Percentiles rank a stretch among this genome's conserved stretches.
Evolutionary conservation across 140 eudicot genomes (phyloP).

Genomic region (Senecio squalidus): DNA sequence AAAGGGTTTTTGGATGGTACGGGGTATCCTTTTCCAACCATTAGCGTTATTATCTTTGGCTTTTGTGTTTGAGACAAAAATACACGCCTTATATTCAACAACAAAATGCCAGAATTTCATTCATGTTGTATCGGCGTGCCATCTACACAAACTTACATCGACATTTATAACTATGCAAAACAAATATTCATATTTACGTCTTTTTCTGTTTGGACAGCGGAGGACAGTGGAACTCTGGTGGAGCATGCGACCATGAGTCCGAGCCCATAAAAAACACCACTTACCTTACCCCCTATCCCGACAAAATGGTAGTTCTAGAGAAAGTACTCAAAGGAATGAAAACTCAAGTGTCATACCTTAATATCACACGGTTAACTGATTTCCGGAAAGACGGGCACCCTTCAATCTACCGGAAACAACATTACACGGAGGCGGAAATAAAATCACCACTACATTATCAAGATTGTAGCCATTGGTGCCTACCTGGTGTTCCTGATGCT

Average conservation of each 20-base stretch:
- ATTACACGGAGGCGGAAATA: conserved; percentile 23
- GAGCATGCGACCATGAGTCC: conserved; percentile 54
- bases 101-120: background rate
- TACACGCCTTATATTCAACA: background rate
- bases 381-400: conserved; percentile 80
- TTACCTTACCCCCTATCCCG: conserved; percentile 39
- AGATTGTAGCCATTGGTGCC: conserved; percentile 78
- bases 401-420: conserved; percentile 50
- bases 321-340: conserved; percentile 38
- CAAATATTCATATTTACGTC: background rate
- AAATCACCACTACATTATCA: conserved; percentile 34
- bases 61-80: background rate
- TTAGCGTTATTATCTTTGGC: background rate
- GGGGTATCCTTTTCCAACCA: background rate
- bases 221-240: conserved; percentile 85
- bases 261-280: conserved; percentile 52
- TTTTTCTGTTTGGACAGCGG: conserved; percentile 40
- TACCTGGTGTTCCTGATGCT: conserved; percentile 69
- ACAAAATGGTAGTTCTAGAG: conserved; percentile 48
- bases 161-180: background rate
- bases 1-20: background rate
- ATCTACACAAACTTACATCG: background rate
- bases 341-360: conserved; percentile 43
- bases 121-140: conserved; percentile 6
- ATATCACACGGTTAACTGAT: conserved; percentile 63